phyloP scores from a whole-genome alignment of 2,329 filamentous ascomycete species.

The Botryotinia convoluta region DNA sequence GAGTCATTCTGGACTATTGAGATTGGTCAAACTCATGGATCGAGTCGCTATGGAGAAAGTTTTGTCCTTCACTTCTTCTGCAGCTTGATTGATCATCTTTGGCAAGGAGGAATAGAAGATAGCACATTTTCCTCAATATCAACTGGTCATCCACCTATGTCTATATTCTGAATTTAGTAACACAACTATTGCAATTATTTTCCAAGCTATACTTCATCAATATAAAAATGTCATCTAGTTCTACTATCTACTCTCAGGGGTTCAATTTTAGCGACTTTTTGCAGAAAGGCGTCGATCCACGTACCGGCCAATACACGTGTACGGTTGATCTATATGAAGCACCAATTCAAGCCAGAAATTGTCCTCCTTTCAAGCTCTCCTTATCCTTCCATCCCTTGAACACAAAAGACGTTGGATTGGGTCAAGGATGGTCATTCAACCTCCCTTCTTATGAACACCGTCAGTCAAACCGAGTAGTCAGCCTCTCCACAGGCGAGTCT shows the following conservation, averaged over 20 bases:
- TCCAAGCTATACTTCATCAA: background rate
- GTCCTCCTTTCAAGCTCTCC: slow-evolving; percentile 15
- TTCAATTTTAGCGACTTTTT: slow-evolving; percentile 13
- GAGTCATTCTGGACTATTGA: background rate
- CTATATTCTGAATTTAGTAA: background rate
- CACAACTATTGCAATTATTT: background rate
- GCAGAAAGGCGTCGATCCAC: slow-evolving; percentile 16
- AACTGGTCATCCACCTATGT: background rate
- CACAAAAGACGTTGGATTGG: slow-evolving; percentile 7
- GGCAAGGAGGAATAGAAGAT: background rate
- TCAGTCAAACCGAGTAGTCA: background rate
- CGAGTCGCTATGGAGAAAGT: too few relatives aligned
- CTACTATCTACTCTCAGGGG: slow-evolving; percentile 13
- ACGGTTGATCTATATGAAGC: slow-evolving; percentile 6
- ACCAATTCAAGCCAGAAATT: slow-evolving; percentile 17
- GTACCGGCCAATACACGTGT: slow-evolving; percentile 16
- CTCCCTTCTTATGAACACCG: slow-evolving; percentile 17
- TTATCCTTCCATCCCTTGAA: slow-evolving; percentile 10
- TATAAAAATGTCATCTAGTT: background rate
- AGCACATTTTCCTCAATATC: background rate
- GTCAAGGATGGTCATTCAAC: slow-evolving; percentile 9
- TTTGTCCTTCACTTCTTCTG: too few relatives aligned
- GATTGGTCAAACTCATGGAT: background rate
- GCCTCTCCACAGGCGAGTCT: slow-evolving; percentile 6
- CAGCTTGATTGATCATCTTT: background rate